These are phyloP conservation scores for Torulaspora microellipsoides DNA, from an alignment of 805 yeast species.

Conservation along the genomic window DNA sequence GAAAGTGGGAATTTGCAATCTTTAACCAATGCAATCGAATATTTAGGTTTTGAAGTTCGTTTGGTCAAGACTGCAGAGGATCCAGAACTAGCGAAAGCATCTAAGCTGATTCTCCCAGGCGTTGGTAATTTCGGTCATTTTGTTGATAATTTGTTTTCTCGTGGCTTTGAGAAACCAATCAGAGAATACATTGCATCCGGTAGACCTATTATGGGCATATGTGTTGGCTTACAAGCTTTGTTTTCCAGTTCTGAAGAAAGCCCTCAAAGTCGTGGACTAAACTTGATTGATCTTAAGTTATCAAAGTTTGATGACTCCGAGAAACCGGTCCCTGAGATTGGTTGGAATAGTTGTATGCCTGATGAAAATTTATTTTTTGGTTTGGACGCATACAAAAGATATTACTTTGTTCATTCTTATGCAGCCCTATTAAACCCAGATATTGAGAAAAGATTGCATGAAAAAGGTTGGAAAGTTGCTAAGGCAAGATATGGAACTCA, in stretches of 20 bases:
- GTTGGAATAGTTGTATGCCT: slow-evolving; percentile 68
- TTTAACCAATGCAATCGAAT: slow-evolving; percentile 76
- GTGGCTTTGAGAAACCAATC: slow-evolving; percentile 64
- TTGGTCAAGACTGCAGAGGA: slow-evolving; percentile 58
- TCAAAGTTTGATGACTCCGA: slow-evolving; percentile 53
- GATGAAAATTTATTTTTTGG: slow-evolving; percentile 46
- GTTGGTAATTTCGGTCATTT: slow-evolving; percentile 98
- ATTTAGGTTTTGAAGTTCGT: slow-evolving; percentile 64
- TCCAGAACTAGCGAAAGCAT: slow-evolving; percentile 44
- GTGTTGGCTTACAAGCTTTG: slow-evolving; percentile 91
- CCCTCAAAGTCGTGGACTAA: slow-evolving; percentile 57
- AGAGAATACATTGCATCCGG: slow-evolving; percentile 67
- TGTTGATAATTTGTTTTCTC: slow-evolving; percentile 58
- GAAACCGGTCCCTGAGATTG: slow-evolving; percentile 94
- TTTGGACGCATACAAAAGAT: slow-evolving; percentile 61
- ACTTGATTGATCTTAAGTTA: slow-evolving; percentile 50
- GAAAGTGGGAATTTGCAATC: slow-evolving; percentile 94
- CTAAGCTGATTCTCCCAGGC: slow-evolving; percentile 78
- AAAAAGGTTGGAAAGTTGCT: slow-evolving; percentile 67
- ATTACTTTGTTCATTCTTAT: slow-evolving; percentile 93
- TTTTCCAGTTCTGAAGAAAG: slow-evolving; percentile 74
- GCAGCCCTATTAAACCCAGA: slow-evolving; percentile 60
- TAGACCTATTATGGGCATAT: slow-evolving; percentile 89
- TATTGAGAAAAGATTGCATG: slow-evolving; percentile 29
- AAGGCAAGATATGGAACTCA: slow-evolving; percentile 72